Conservation (phyloP, 768 basidiomycete species). For the Leccinum boreale region DNA sequence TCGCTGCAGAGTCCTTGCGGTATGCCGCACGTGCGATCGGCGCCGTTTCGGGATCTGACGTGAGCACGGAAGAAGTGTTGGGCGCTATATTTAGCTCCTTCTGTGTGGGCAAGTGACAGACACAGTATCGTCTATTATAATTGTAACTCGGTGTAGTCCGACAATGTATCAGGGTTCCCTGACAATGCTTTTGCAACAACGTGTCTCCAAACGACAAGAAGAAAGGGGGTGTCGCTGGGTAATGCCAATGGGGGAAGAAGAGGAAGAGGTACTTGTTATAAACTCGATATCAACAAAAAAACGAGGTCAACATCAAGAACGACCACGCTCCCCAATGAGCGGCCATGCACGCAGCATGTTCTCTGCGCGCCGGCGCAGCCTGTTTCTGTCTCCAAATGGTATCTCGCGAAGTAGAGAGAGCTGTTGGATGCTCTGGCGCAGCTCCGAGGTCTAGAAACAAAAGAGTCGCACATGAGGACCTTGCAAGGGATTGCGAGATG, state of each 20-base stretch:
- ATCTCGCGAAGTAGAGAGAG: slow-evolving; percentile 27
- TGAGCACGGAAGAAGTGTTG: slow-evolving; percentile 80
- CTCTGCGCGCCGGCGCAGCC: slow-evolving; percentile 22
- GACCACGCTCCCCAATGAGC: neutral
- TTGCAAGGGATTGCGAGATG: neutral
- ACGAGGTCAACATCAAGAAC: slow-evolving; percentile 5
- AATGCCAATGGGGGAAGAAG: neutral
- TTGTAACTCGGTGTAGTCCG: slow-evolving; percentile 1
- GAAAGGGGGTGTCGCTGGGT: neutral
- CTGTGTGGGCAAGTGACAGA: slow-evolving; percentile 75
- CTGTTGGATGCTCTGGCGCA: slow-evolving; percentile 21
- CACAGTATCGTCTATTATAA: neutral
- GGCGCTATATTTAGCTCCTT: slow-evolving; percentile 83
- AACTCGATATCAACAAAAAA: neutral
- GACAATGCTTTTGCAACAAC: neutral
- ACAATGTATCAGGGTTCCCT: neutral
- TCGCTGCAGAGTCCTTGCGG: slow-evolving; percentile 84
- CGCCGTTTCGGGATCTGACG: slow-evolving; percentile 66
- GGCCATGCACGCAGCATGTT: slow-evolving; percentile 16
- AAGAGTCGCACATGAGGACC: neutral
- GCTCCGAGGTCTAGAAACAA: slow-evolving; percentile 13
- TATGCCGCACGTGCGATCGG: slow-evolving; percentile 85
- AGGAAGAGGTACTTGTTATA: neutral
- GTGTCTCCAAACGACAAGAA: neutral
- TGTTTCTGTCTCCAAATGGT: slow-evolving; percentile 29